Base-by-base conservation (phyloP, 768 basidiomycete species). In the Gelatoporia subvermispora region DNA sequence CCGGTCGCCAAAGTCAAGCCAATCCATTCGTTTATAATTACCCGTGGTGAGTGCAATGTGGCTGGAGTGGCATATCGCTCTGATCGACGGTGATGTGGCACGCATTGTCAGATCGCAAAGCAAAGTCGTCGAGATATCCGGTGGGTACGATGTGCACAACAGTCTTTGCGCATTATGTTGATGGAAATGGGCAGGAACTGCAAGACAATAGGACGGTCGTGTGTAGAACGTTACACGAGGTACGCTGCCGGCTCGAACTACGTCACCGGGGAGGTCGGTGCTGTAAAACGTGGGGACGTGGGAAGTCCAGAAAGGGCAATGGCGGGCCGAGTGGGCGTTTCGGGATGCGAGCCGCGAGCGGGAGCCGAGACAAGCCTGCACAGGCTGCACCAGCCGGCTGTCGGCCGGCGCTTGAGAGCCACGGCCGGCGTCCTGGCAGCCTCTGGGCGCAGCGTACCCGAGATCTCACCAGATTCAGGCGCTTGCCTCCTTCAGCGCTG, bases 271-370 rank as follows among this genome's bases (percentile, higher is more conserved):
- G 22, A 36, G 41, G 56, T 49, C 54, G 57, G 55, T 48, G 54
- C 38, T 51, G 60, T 44, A 51, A 49, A 61, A 61, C 60, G 60
- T 57, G 60, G 53, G 28, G 45, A 36, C 56, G 60, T 58, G 60
- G 44, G 57, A 56, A 46, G 21, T 3, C 25, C 22, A 21, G 25
- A 38, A 21, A 7, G 13, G 45, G 45, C 21, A 21, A 41, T 23
- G 39, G 47, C 47, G 47, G 47, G 47, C 16, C 45, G 28, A 31
- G 28, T 31, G 28, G 28, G 28, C 28, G 28, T 31, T 13, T 31
- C 28, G 28, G 28, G 28, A 31, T n/a, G 28, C 5, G 28, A 13
- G 28, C 5, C 28, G 28, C 28, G 7, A 31, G 28, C 28, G 28
- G 28, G 28, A 31, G 28, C 28, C 28, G 5, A 31, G 7, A 13